Conservation (phyloP, 495 filamentous ascomycete genomes). For the Ascodesmis nigricans region DNA sequence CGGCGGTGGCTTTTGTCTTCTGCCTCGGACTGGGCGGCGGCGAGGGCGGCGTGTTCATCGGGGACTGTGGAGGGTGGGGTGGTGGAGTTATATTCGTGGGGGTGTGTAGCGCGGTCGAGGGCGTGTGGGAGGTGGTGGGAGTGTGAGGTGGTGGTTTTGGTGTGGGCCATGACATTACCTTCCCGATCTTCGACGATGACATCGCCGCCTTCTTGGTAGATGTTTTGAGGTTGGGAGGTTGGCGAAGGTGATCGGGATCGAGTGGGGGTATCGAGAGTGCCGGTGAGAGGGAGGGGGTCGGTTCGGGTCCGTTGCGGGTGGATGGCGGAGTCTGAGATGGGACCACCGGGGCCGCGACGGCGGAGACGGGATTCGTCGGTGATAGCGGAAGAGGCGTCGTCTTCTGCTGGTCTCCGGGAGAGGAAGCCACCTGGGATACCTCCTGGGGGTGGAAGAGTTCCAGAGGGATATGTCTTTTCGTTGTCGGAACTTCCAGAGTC, state of each 20-base stretch:
- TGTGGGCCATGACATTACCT: slow-evolving; percentile 49
- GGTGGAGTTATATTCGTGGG: slow-evolving; percentile 23
- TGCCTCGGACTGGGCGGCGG: slow-evolving; percentile 15
- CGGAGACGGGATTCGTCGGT: slow-evolving; percentile 36
- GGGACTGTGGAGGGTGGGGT: slow-evolving; percentile 10
- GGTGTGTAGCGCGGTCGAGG: slow-evolving; percentile 16
- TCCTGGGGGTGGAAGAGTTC: slow-evolving; percentile 54
- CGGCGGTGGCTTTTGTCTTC: slow-evolving; percentile 15
- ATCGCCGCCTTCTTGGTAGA: slow-evolving; percentile 64
- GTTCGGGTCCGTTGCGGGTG: slow-evolving; percentile 37
- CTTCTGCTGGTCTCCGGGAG: slow-evolving; percentile 25
- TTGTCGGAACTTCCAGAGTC: slow-evolving; percentile 35
- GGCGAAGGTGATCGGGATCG: slow-evolving; percentile 7
- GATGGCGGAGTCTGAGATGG: slow-evolving; percentile 79
- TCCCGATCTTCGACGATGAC: slow-evolving; percentile 71
- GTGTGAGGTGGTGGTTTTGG: slow-evolving; percentile 15
- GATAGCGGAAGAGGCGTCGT: too few relatives aligned
- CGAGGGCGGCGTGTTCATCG: slow-evolving; percentile 16
- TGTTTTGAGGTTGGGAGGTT: too few relatives aligned
- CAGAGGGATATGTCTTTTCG: slow-evolving; percentile 41
- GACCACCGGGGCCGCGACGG: slow-evolving; percentile 58
- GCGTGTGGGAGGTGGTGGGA: slow-evolving; percentile 4
- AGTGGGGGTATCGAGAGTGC: too few relatives aligned
- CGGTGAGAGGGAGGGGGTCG: slow-evolving; percentile 7
- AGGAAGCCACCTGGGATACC: slow-evolving; percentile 59